phyloP scores from a whole-genome alignment of 2,329 filamentous ascomycete genomes.

The Fusarium agapanthi region DNA sequence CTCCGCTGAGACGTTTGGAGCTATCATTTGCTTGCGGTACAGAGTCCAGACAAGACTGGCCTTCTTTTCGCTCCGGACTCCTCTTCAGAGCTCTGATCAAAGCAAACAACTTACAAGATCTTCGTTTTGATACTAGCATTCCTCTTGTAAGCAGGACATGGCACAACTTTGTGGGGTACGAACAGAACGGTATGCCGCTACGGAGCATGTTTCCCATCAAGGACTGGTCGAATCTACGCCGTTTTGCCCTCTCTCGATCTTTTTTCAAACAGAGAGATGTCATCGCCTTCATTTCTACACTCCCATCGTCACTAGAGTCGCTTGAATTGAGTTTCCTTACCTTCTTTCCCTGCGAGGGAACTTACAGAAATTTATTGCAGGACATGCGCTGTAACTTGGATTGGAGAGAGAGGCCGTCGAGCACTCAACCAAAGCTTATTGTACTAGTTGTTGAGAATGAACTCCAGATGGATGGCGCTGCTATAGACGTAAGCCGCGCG shows the following conservation, averaged over 20 bases:
- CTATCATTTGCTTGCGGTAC: neutral
- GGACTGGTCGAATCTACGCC: slow-evolving; percentile 40
- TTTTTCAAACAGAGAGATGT: slow-evolving; percentile 43
- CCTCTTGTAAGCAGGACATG: accelerated
- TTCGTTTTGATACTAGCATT: slow-evolving; percentile 30
- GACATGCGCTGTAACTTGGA: neutral
- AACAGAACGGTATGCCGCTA: slow-evolving; percentile 30
- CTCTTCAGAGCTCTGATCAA: neutral
- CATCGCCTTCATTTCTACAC: slow-evolving; percentile 36
- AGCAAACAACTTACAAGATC: slow-evolving; percentile 31
- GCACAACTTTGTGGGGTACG: accelerated
- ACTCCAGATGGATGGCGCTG: accelerated
- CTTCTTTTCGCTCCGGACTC: neutral
- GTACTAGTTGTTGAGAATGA: neutral
- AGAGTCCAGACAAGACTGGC: neutral
- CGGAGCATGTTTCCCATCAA: slow-evolving; percentile 44
- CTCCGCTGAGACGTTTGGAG: slow-evolving; percentile 3
- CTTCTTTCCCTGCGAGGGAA: slow-evolving; percentile 28
- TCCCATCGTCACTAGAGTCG: slow-evolving; percentile 43
- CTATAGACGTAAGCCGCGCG: neutral
- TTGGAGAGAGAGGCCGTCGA: neutral
- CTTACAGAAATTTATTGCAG: slow-evolving; percentile 2
- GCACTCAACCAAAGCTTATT: neutral
- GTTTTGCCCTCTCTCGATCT: slow-evolving; percentile 46
- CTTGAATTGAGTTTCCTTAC: slow-evolving; percentile 47